Conservation (phyloP, 164 flowering plant species). For the Stephania yunnanensis region DNA sequence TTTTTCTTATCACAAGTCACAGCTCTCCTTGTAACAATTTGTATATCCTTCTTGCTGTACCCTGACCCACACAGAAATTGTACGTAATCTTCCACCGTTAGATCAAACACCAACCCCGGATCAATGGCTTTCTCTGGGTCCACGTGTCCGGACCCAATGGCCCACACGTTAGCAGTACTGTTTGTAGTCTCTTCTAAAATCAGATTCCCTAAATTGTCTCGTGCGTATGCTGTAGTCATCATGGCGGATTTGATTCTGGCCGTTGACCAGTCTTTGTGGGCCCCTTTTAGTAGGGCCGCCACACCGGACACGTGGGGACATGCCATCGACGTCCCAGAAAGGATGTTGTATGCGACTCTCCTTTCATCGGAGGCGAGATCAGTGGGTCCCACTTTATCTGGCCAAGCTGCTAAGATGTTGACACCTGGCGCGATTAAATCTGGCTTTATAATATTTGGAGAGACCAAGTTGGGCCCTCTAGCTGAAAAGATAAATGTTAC, state of each 20-base stretch:
- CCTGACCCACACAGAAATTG: slow-evolving; percentile 36
- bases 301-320: slow-evolving; percentile 57
- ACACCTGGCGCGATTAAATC: slow-evolving; percentile 66
- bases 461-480: slow-evolving; percentile 42
- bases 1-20: slow-evolving; percentile 20
- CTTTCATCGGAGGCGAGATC: slow-evolving; percentile 25
- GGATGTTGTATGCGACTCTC: slow-evolving; percentile 40
- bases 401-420: slow-evolving; percentile 63
- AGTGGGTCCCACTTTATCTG: slow-evolving; percentile 26
- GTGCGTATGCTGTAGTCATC: neutral
- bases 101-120: slow-evolving; percentile 43
- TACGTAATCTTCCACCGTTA: slow-evolving; percentile 2
- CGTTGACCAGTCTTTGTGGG: slow-evolving; percentile 56
- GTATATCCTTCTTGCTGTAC: slow-evolving; percentile 9
- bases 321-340: slow-evolving; percentile 67
- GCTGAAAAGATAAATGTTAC: too few relatives aligned
- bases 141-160: slow-evolving; percentile 44
- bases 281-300: slow-evolving; percentile 47
- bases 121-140: slow-evolving; percentile 35
- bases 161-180: slow-evolving; percentile 19
- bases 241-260: slow-evolving; percentile 43
- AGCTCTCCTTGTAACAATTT: slow-evolving; percentile 13
- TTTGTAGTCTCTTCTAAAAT: slow-evolving; percentile 26
- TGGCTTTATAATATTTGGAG: slow-evolving; percentile 41
- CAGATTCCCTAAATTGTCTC: too few relatives aligned